These are phyloP conservation scores for Lichtheimia ramosa DNA, from an alignment of 371 early-diverging fungal genomes.

Conservation along the genomic window DNA sequence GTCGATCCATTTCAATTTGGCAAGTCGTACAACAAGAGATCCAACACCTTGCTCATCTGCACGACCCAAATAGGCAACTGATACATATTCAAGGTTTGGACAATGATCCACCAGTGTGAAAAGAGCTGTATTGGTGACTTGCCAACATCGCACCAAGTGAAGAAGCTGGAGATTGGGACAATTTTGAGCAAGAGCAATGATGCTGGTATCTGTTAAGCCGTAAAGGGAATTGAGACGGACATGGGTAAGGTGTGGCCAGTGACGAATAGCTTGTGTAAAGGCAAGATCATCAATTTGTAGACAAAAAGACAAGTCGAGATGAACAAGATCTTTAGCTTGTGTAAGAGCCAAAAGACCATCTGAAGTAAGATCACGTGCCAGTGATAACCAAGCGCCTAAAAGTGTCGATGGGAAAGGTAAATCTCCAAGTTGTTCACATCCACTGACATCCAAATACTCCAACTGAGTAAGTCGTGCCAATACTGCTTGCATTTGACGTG, in stretches of 20 bases:
- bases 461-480: slow-evolving; percentile 19
- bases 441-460: slow-evolving; percentile 30
- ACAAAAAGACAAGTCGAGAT: slow-evolving; percentile 29
- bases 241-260: slow-evolving; percentile 27
- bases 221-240: slow-evolving; percentile 37
- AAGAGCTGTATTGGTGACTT: slow-evolving; percentile 25
- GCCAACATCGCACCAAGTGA: slow-evolving; percentile 44
- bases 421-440: slow-evolving; percentile 31
- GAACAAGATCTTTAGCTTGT: slow-evolving; percentile 1
- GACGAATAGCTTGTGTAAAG: slow-evolving; percentile 7
- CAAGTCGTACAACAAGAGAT: slow-evolving; percentile 14
- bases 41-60: slow-evolving; percentile 29
- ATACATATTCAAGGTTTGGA: slow-evolving; percentile 24
- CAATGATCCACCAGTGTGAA: slow-evolving; percentile 14
- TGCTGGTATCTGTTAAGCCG: slow-evolving; percentile 23
- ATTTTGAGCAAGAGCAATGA: slow-evolving; percentile 16
- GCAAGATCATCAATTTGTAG: slow-evolving; percentile 6
- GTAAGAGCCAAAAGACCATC: neutral
- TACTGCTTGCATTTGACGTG: slow-evolving; percentile 16
- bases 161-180: slow-evolving; percentile 33
- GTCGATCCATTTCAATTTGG: slow-evolving; percentile 29
- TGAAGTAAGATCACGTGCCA: slow-evolving; percentile 11
- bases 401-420: neutral
- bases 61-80: slow-evolving; percentile 31
- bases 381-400: slow-evolving; percentile 3